phyloP scores from a whole-genome alignment of 768 basidiomycete species.

The Suillus americanus region DNA sequence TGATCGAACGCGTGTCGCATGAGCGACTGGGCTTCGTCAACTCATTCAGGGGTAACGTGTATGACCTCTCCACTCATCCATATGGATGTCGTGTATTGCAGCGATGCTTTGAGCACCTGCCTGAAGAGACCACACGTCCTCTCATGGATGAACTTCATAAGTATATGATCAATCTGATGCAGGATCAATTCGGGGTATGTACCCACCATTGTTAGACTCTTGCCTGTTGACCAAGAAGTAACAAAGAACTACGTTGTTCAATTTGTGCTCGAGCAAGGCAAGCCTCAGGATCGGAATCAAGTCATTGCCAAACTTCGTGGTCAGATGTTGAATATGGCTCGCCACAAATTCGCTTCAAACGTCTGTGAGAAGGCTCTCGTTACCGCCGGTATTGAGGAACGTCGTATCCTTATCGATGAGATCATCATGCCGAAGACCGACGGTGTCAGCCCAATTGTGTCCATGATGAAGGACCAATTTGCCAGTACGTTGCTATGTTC shows the following conservation, averaged over 20 bases:
- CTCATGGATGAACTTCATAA: slow-evolving; percentile 83
- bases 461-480: slow-evolving; percentile 85
- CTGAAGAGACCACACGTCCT: slow-evolving; percentile 61
- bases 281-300: slow-evolving; percentile 60
- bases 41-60: slow-evolving; percentile 74
- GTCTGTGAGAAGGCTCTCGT: slow-evolving; percentile 90
- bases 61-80: slow-evolving; percentile 81
- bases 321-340: slow-evolving; percentile 75
- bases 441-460: slow-evolving; percentile 64
- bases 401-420: slow-evolving; percentile 75
- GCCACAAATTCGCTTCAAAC: slow-evolving; percentile 94
- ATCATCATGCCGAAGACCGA: slow-evolving; percentile 67
- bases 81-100: slow-evolving; percentile 96
- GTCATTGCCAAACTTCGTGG: slow-evolving; percentile 73
- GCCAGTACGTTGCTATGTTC: slow-evolving; percentile 60
- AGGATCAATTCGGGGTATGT: slow-evolving; percentile 88
- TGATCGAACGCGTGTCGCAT: slow-evolving; percentile 77
- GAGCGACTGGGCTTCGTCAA: slow-evolving; percentile 77
- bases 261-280: slow-evolving; percentile 84
- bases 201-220: not conserved
- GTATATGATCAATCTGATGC: slow-evolving; percentile 71
- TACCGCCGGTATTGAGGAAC: slow-evolving; percentile 61
- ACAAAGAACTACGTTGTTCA: slow-evolving; percentile 91
- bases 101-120: slow-evolving; percentile 84
- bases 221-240: slow-evolving; percentile 10